Conservation (phyloP, 73 alveolate genomes). For the Paramecium sexaurelia region DNA sequence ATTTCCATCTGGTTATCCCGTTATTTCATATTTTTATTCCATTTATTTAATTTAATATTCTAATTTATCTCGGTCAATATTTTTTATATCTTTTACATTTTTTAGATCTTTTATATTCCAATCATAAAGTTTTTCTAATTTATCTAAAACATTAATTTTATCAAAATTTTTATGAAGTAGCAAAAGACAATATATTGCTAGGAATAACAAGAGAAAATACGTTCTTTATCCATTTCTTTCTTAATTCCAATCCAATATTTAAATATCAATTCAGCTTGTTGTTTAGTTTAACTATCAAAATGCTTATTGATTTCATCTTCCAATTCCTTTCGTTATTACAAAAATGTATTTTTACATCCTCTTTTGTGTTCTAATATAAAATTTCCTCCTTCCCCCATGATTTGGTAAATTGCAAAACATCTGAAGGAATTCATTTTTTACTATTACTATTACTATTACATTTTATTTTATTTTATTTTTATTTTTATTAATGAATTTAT, state of each 20-base stretch:
- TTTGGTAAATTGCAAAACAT: background rate
- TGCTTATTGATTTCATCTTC: background rate
- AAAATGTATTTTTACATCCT: background rate
- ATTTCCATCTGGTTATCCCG: background rate
- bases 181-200: background rate
- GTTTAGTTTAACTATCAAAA: background rate
- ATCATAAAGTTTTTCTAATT: background rate
- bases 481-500: background rate
- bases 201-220: background rate
- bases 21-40: background rate
- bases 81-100: background rate
- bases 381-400: background rate
- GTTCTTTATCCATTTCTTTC: background rate
- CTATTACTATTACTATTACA: no score
- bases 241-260: background rate
- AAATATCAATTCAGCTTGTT: background rate
- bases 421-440: background rate
- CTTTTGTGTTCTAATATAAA: background rate
- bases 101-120: background rate
- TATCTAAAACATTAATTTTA: background rate
- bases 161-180: background rate
- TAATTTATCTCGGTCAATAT: background rate
- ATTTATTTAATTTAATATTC: background rate
- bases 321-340: background rate
- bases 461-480: no score